Base-by-base conservation (phyloP, 164 flowering plant species). In the Chloranthus sessilifolius region DNA sequence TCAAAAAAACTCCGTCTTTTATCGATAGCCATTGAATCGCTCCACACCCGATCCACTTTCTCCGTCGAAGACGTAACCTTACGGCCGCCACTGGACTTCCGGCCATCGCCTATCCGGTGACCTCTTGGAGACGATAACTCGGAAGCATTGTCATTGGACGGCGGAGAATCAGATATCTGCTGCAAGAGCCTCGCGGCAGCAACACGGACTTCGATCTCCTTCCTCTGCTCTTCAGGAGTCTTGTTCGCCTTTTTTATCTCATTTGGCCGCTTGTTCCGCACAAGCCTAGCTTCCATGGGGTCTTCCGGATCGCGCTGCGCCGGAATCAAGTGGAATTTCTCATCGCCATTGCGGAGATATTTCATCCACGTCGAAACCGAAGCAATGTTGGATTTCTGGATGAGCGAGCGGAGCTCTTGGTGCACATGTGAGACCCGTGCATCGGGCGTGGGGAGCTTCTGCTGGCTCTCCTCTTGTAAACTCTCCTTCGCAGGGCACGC, bases 161-260 rank as follows among this genome's bases (percentile, higher is more conserved):
- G 70, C 0, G 73, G 53, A 0, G 65, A 56, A 49, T 78, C 94
- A 2, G 80, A 71, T 52, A 86, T 75, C 70, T 94, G 97, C 75
- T 94, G 99, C 78, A 94, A 50, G 55, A 94, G 62, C 67, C 88
- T 81, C 1, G 95, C 97, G 5, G 99, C 99, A 52, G 97, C 95
- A 14, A 94, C 96, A 50, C 96, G 76, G 28, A 89, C 99, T 71
- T 94, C 97, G 67, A 94, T 83, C 80, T 94, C 97, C 58, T 87
- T 94, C 62, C 97, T 74, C 37, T 88, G 55, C 67, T 94, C 99
- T 56, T 89, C 97, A 0, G 72, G 78, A 0, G 99, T 94, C 80
- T 87, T 94, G 7, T 79, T 90, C 2, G 85, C 95, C 64, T 94
- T 94, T 74, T 88, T 89, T 25, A 94, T 94, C 78, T 94, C 99